Base-by-base conservation (phyloP, 2,329 filamentous ascomycete species). In the Fusarium pininemorale region DNA sequence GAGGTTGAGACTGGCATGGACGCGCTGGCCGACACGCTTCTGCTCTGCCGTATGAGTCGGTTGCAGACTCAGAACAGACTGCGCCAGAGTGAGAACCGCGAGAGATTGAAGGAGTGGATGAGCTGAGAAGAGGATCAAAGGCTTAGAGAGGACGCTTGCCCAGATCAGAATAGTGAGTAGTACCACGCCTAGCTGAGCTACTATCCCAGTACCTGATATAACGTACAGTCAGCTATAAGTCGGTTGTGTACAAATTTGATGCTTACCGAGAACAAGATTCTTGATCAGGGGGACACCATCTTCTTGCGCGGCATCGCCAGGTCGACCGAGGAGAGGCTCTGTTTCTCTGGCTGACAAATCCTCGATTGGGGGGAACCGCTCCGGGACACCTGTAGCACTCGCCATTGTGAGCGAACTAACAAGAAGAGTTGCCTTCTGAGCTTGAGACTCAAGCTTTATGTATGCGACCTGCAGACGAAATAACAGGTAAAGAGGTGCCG, bases 41-140 rank as follows among this genome's bases (percentile, higher is more conserved):
- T 98, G 93, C 22, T 86, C 82, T 5, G 91, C 85, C 0, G 93
- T 93, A 77, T 93, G 89, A 0, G 96, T 98, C 4, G 96, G 96
- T 82, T 99, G 96, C 41, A 98, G 89, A 75, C 96, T 85, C 59
- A 98, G 90, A 74, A 95, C 90, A 63, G 92, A 92, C 86, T 98
- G 92, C 24, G 93, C 88, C 77, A 96, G 87, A 66, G 94, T 87
- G 71, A 98, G 87, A 66, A 97, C 82, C 55, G 91, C 95, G 65
- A 92, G 74, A 16, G 85, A 87, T 83, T 89, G 87, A 66, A 91
- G 85, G 80, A 98, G 91, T 13, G 96, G 96, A 82, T 98, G 96
- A 14, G 92, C 90, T 24, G 94, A 95, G 88, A 98, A 98, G 77
- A 98, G 90, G 44, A 94, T 93, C 70, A 97, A 80, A 37, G 85